Evolutionary conservation across 208 protist species (phyloP).

Genomic region (Strigomonas oncopelti): DNA sequence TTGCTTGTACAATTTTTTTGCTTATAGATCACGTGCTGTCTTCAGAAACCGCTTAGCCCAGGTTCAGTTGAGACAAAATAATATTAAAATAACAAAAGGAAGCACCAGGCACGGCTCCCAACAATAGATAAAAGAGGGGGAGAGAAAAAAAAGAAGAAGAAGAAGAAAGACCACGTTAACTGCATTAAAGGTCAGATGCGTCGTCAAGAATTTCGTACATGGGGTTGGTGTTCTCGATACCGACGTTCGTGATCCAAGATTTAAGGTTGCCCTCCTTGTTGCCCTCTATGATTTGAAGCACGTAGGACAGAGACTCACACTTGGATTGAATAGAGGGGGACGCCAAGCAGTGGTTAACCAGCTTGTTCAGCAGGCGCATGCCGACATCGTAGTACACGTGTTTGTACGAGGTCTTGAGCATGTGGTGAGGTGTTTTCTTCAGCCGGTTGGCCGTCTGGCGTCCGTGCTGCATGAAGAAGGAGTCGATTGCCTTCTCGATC

Average conservation of each 20-base stretch:
- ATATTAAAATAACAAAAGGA: too few relatives aligned
- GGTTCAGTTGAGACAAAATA: too few relatives aligned
- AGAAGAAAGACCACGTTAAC: background rate
- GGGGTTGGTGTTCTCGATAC: slow-evolving; percentile 90
- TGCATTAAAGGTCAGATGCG: slow-evolving; percentile 54
- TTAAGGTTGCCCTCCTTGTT: slow-evolving; percentile 55
- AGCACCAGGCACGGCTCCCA: too few relatives aligned
- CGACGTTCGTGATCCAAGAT: slow-evolving; percentile 82
- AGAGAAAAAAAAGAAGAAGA: background rate
- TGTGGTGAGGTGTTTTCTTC: slow-evolving; percentile 58
- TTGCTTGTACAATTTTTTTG: too few relatives aligned
- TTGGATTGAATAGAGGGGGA: slow-evolving; percentile 43
- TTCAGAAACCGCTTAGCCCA: too few relatives aligned
- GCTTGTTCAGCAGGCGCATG: slow-evolving; percentile 36
- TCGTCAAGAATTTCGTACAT: slow-evolving; percentile 84
- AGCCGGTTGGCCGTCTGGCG: slow-evolving; percentile 65
- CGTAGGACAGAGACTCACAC: slow-evolving; percentile 47
- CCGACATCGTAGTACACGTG: slow-evolving; percentile 82
- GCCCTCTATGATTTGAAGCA: slow-evolving; percentile 22
- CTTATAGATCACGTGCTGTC: too few relatives aligned
- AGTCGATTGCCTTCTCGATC: slow-evolving; percentile 50
- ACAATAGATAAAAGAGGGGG: too few relatives aligned
- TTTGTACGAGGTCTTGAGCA: slow-evolving; percentile 85
- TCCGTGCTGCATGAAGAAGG: slow-evolving; percentile 81
- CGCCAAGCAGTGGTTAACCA: slow-evolving; percentile 64